Percentiles rank a stretch among this genome's conserved stretches.
Evolutionary conservation across 2,329 filamentous ascomycete genomes (phyloP).

Genomic region (Dryadomyces sulphureus): DNA sequence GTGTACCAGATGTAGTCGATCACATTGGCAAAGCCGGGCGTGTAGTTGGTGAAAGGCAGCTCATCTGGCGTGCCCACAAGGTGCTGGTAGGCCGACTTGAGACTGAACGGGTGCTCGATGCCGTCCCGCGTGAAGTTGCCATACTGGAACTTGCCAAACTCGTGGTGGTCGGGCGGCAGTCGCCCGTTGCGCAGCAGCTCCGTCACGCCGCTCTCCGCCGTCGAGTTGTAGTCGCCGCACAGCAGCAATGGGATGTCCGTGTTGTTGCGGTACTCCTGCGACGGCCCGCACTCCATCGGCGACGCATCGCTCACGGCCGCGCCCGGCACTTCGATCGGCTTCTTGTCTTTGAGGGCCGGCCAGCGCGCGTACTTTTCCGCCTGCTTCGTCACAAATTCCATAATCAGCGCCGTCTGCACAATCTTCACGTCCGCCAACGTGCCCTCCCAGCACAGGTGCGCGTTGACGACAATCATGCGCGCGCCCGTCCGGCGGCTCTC

Average conservation of each 20-base stretch:
- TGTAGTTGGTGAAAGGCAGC: conserved; percentile 91
- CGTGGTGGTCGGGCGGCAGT: conserved; percentile 63
- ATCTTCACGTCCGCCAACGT: conserved; percentile 86
- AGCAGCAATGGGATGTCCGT: conserved; percentile 82
- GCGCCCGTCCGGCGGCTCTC: conserved; percentile 87
- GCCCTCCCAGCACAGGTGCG: conserved; percentile 91
- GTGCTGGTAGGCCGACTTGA: conserved; percentile 78
- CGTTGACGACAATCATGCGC: conserved; percentile 82
- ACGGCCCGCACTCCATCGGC: conserved; percentile 56
- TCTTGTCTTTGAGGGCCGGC: conserved; percentile 73
- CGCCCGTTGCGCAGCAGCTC: conserved; percentile 73
- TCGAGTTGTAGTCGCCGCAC: conserved; percentile 94
- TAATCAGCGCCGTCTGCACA: conserved; percentile 86
- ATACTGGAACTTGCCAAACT: conserved; percentile 70
- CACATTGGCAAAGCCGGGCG: conserved; percentile 78
- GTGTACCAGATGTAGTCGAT: conserved; percentile 99
- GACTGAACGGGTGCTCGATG: conserved; percentile 85
- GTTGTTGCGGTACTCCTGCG: conserved; percentile 71
- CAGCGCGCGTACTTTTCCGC: conserved; percentile 73
- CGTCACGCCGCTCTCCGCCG: conserved; percentile 74
- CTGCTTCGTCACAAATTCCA: conserved; percentile 79
- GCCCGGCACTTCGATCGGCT: conserved; percentile 30
- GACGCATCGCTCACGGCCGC: conserved; percentile 26
- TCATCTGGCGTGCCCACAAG: conserved; percentile 73
- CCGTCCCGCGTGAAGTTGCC: conserved; percentile 86